Evolutionary conservation across 768 basidiomycete genomes (phyloP).

Genomic region (Pulveroboletus sp.): DNA sequence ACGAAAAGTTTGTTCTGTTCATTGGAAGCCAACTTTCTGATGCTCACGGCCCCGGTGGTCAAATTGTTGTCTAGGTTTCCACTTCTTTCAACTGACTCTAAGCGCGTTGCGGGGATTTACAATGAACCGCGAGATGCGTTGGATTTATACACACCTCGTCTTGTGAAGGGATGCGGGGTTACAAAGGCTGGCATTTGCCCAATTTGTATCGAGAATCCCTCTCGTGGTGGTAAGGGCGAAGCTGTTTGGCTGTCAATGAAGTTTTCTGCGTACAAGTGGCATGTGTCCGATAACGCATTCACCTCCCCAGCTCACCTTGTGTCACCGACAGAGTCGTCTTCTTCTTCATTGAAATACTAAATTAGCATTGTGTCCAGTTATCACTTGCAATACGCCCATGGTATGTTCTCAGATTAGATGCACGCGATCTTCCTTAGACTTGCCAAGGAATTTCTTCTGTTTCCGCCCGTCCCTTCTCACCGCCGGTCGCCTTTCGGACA

Average conservation of each 20-base stretch:
- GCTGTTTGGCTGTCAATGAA: constrained; percentile 74
- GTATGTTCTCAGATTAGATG: constrained; percentile 33
- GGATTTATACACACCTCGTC: constrained; percentile 77
- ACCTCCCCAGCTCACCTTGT: constrained; percentile 2
- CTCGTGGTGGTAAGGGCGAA: constrained; percentile 60
- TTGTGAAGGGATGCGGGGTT: constrained; percentile 62
- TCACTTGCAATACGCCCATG: constrained; percentile 79
- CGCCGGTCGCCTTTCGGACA: constrained; percentile 60
- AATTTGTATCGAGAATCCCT: constrained; percentile 57
- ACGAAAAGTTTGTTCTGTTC: constrained; percentile 34
- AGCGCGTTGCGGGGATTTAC: constrained; percentile 39
- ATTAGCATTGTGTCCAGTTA: constrained; percentile 44
- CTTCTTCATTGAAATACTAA: constrained; percentile 2
- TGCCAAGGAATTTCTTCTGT: constrained; percentile 62
- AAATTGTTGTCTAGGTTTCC: constrained; percentile 14
- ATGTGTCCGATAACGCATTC: constrained; percentile 19
- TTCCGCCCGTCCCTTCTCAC: constrained; percentile 70
- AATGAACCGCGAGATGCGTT: constrained; percentile 56
- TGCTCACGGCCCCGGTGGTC: constrained; percentile 1
- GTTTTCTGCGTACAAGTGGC: constrained; percentile 81
- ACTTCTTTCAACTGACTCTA: constrained; percentile 13
- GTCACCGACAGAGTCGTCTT: constrained; percentile 16
- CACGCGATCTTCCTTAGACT: constrained; percentile 1
- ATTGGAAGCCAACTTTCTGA: background rate
- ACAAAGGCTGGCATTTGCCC: constrained; percentile 77